These are phyloP conservation scores for Medicago arabica DNA, from an alignment of 306 rosid species.

Conservation along the genomic window DNA sequence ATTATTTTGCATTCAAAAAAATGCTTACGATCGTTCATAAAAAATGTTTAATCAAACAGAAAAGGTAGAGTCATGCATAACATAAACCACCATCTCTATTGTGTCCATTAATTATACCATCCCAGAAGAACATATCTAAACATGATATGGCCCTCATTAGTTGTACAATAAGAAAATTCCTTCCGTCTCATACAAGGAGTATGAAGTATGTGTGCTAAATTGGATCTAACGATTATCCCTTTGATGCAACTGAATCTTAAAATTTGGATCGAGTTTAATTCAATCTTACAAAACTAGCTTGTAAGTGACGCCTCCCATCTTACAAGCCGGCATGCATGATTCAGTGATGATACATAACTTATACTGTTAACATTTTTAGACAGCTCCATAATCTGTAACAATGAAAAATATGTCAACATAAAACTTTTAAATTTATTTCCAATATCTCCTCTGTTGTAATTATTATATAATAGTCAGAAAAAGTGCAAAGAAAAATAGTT, in stretches of 20 bases:
- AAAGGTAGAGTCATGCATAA: background rate
- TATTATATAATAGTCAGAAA: conserved; percentile 15
- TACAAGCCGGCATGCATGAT: background rate
- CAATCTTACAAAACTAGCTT: background rate
- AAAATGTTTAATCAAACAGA: no score
- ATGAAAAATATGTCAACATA: conserved; percentile 8
- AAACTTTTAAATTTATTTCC: background rate
- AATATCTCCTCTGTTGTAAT: conserved; percentile 31
- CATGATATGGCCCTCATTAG: conserved; percentile 1
- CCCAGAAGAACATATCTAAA: background rate
- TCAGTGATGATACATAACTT: conserved; percentile 37
- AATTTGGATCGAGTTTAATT: background rate
- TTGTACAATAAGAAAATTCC: background rate
- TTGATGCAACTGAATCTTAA: background rate
- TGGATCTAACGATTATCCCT: background rate
- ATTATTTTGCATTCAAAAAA: no score
- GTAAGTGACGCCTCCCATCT: background rate
- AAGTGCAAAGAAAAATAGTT: conserved; percentile 1
- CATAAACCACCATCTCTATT: background rate
- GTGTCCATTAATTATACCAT: background rate
- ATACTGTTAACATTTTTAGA: background rate
- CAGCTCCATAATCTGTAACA: conserved; percentile 13
- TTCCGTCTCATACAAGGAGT: background rate
- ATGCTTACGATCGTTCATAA: no score
- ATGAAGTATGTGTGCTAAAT: conserved; percentile 11